Evolutionary conservation across 2,329 filamentous ascomycete genomes (phyloP).

Genomic region (Pseudogymnoascus sp.): DNA sequence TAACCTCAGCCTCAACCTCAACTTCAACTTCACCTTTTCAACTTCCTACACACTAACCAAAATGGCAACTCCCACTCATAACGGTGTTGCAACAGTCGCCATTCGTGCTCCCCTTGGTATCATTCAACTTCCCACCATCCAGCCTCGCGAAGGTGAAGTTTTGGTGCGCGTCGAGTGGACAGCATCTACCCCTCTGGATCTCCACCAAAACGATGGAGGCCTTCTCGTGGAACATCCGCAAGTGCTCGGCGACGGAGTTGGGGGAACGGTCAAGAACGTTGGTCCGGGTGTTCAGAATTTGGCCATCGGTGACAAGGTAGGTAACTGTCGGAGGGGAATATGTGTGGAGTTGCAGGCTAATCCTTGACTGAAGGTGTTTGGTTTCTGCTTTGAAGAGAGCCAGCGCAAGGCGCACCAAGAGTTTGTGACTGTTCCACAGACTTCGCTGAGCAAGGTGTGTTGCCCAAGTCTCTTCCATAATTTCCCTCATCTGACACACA

Average conservation of each 20-base stretch:
- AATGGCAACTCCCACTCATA: conserved; percentile 31
- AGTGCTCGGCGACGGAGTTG: conserved; percentile 44
- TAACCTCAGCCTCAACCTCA: neutral
- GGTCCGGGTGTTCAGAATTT: conserved; percentile 40
- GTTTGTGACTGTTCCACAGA: conserved; percentile 46
- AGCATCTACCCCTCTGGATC: conserved; percentile 53
- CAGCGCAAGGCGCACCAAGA: conserved; percentile 50
- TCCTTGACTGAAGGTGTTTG: conserved; percentile 31
- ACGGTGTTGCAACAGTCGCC: conserved; percentile 35
- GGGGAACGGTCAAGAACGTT: conserved; percentile 46
- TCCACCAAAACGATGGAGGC: conserved; percentile 56
- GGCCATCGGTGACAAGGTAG: conserved; percentile 46
- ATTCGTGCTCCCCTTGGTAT: conserved; percentile 31
- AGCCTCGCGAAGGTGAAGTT: conserved; percentile 38
- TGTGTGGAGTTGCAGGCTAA: neutral
- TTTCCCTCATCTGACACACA: conserved; percentile 15
- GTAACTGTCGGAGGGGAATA: neutral
- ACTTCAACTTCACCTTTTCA: neutral
- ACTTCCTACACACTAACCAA: neutral
- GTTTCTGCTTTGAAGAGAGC: conserved; percentile 43
- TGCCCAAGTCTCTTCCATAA: conserved; percentile 22
- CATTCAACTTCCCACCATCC: conserved; percentile 28
- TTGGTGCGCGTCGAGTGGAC: conserved; percentile 51
- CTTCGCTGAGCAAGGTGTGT: conserved; percentile 38
- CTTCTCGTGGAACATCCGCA: conserved; percentile 46